A percentile compares a stretch with the other conserved stretches of the same genome.
Evolutionary conservation across 208 protist genomes (phyloP).

Genomic region (Endotrypanum monterogeii): DNA sequence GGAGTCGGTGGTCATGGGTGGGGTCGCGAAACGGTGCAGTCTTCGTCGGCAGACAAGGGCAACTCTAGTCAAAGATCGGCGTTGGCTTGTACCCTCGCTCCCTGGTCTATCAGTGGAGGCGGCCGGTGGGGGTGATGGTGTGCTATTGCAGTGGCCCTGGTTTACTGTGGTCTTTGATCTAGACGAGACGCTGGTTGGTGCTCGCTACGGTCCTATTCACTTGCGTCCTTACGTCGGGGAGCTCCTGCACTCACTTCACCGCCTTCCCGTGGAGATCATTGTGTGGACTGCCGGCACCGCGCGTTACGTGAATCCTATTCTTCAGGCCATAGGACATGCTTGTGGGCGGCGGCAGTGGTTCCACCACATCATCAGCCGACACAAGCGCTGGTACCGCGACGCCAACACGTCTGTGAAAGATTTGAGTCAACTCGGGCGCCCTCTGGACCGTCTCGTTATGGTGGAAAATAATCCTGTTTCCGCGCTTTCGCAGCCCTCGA

Average conservation of each 20-base stretch:
- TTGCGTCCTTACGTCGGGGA: slow-evolving; percentile 54
- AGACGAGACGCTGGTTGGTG: slow-evolving; percentile 79
- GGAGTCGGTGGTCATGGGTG: slow-evolving; percentile 1
- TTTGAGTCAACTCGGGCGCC: slow-evolving; percentile 51
- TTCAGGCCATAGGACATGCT: slow-evolving; percentile 44
- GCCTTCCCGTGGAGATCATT: slow-evolving; percentile 72
- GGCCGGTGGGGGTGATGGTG: background rate
- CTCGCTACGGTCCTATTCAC: slow-evolving; percentile 55
- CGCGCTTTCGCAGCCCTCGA: slow-evolving; percentile 47
- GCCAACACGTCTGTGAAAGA: slow-evolving; percentile 58
- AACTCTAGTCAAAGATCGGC: slow-evolving; percentile 1
- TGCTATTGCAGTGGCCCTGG: slow-evolving; percentile 4
- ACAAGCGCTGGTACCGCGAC: slow-evolving; percentile 61
- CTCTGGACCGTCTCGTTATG: slow-evolving; percentile 53
- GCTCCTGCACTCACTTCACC: slow-evolving; percentile 52
- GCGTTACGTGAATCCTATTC: slow-evolving; percentile 70
- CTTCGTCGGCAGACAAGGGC: slow-evolving; percentile 10
- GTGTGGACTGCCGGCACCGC: slow-evolving; percentile 71
- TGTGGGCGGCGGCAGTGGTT: slow-evolving; percentile 66
- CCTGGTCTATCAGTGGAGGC: background rate
- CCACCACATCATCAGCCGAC: slow-evolving; percentile 79
- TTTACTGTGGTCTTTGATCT: slow-evolving; percentile 82
- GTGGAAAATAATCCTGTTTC: slow-evolving; percentile 87
- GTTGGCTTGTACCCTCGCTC: slow-evolving; percentile 25
- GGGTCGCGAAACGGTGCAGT: slow-evolving; percentile 1